A percentile compares a stretch with the other conserved stretches of the same genome.
phyloP scores from a whole-genome alignment of 495 filamentous ascomycete species.

The Hypoxylon fragiforme region DNA sequence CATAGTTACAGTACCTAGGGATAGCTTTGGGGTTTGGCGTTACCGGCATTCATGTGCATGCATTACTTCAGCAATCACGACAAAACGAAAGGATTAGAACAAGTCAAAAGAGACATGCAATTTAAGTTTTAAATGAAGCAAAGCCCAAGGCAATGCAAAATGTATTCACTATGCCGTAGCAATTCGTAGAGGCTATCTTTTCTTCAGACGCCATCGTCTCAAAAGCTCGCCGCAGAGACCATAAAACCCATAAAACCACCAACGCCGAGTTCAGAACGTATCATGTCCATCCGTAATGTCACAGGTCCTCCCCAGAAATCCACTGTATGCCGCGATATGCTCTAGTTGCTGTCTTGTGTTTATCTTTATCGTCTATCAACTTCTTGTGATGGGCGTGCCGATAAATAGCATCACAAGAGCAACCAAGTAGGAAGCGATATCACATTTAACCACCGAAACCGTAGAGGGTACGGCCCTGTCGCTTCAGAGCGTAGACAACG shows the following conservation, averaged over 20 bases:
- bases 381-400: too few species aligned
- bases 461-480: constrained; percentile 93
- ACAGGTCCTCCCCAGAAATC: constrained; percentile 19
- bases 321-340: too few species aligned
- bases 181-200: constrained; percentile 13
- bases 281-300: constrained; percentile 38
- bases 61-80: not conserved
- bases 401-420: too few species aligned
- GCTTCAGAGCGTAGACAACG: constrained; percentile 92
- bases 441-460: constrained; percentile 91
- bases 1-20: not conserved
- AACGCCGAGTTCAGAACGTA: constrained; percentile 35
- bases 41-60: too few species aligned
- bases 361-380: too few species aligned
- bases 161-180: constrained; percentile 27
- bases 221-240: constrained; percentile 31
- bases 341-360: too few species aligned
- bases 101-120: not conserved
- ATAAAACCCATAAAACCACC: constrained; percentile 31
- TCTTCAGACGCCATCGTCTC: constrained; percentile 12
- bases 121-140: constrained; percentile 4
- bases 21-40: constrained; percentile 13
- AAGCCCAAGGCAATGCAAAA: constrained; percentile 15
- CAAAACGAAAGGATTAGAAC: not conserved
- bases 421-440: not conserved